These are phyloP conservation scores for Phycomyces nitens DNA, from an alignment of 192 early-diverging fungal species.

Conservation along the genomic window DNA sequence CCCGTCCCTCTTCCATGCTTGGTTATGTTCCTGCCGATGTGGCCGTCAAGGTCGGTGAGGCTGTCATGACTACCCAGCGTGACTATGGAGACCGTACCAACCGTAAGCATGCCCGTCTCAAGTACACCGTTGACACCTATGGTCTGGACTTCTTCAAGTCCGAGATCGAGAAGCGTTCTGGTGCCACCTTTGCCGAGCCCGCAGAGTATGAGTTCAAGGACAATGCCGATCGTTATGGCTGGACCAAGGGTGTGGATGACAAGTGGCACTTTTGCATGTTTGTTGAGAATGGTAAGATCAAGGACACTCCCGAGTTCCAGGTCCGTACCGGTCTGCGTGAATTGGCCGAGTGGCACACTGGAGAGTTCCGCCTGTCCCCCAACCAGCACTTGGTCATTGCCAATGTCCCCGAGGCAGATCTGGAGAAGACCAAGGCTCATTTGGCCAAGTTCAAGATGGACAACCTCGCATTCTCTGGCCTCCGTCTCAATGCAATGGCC, in stretches of 20 bases:
- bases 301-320: conserved; percentile 69
- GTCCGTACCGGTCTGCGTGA: conserved; percentile 77
- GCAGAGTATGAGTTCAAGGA: conserved; percentile 73
- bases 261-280: conserved; percentile 84
- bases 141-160: conserved; percentile 87
- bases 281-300: conserved; percentile 89
- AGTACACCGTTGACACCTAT: conserved; percentile 97
- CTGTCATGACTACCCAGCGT: conserved; percentile 90
- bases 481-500: conserved; percentile 90
- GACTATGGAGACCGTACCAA: conserved; percentile 95
- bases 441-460: conserved; percentile 78
- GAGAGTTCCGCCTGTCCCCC: conserved; percentile 84
- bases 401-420: conserved; percentile 68
- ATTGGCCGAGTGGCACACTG: conserved; percentile 69
- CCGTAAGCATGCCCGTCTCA: conserved; percentile 96
- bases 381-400: conserved; percentile 91
- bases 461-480: conserved; percentile 74
- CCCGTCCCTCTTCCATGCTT: conserved; percentile 72
- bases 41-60: conserved; percentile 80
- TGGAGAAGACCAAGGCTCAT: conserved; percentile 62
- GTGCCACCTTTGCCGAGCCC: conserved; percentile 60
- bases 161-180: conserved; percentile 80
- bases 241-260: conserved; percentile 69
- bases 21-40: conserved; percentile 78
- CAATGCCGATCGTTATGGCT: conserved; percentile 95